phyloP scores from a whole-genome alignment of 2,329 filamentous ascomycete genomes.

The Ophidiomyces ophidiicola region DNA sequence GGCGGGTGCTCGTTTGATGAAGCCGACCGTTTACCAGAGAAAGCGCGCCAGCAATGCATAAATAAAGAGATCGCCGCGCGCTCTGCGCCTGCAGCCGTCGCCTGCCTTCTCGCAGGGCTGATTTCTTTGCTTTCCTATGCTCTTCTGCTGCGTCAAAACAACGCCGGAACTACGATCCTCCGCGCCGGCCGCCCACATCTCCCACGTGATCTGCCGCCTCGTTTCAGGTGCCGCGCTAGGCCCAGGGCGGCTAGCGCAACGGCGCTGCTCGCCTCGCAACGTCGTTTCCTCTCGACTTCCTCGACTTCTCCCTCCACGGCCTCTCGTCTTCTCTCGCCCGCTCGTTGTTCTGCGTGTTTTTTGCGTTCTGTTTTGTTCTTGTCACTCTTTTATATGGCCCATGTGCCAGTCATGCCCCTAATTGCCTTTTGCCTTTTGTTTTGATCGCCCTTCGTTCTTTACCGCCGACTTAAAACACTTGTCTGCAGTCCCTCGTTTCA shows the following conservation, averaged over 20 bases:
- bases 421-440: constrained; percentile 7
- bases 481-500: constrained; percentile 12
- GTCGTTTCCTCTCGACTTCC: neutral
- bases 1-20: no score
- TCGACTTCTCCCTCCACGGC: neutral
- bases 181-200: neutral
- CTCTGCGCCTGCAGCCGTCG: no score
- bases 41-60: no score
- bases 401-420: constrained; percentile 6
- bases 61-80: no score
- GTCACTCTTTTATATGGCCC: constrained; percentile 5
- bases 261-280: neutral
- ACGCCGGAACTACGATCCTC: neutral
- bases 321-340: constrained; percentile 2
- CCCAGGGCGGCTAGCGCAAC: constrained; percentile 2
- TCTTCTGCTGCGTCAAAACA: no score
- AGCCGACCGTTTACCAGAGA: no score
- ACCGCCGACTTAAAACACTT: constrained; percentile 11
- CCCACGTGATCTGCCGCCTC: constrained; percentile 3
- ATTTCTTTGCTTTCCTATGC: no score
- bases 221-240: constrained; percentile 9
- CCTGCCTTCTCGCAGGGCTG: no score
- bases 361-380: constrained; percentile 7
- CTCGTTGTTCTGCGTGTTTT: constrained; percentile 7
- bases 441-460: constrained; percentile 3